phyloP scores from a whole-genome alignment of 1,284 basidiomycete species.

The Fistulina hepatica region DNA sequence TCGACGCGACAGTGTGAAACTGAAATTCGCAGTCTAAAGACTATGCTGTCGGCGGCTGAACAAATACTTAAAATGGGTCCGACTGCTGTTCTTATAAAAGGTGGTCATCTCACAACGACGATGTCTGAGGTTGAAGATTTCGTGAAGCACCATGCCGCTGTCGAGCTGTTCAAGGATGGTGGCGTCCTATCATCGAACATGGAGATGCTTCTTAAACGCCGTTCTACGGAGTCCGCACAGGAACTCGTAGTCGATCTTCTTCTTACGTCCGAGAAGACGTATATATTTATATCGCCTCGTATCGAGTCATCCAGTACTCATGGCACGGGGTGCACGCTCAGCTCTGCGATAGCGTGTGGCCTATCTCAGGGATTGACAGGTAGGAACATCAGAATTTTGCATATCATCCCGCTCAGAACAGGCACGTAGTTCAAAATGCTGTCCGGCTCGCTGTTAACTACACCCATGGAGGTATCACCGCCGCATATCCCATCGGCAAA shows the following conservation, averaged over 20 bases:
- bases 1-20: constrained; percentile 22
- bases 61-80: constrained; percentile 42
- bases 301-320: constrained; percentile 73
- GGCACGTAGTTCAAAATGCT: constrained; percentile 44
- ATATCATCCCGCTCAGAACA: neutral
- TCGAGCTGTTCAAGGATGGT: constrained; percentile 29
- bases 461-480: constrained; percentile 69
- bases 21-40: constrained; percentile 39
- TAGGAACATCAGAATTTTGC: constrained; percentile 22
- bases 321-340: constrained; percentile 90
- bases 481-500: constrained; percentile 59
- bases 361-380: constrained; percentile 44
- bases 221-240: constrained; percentile 13
- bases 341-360: constrained; percentile 68
- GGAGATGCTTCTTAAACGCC: constrained; percentile 41
- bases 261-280: constrained; percentile 31
- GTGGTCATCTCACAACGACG: constrained; percentile 62
- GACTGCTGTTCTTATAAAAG: constrained; percentile 72
- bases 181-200: constrained; percentile 42
- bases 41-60: constrained; percentile 55
- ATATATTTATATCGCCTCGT: constrained; percentile 44
- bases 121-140: constrained; percentile 34
- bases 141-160: constrained; percentile 18
- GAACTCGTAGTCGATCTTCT: constrained; percentile 73
- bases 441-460: constrained; percentile 54